These are phyloP conservation scores for Eucalyptus sideroxylon DNA, from an alignment of 345 rosid species.

Conservation along the genomic window DNA sequence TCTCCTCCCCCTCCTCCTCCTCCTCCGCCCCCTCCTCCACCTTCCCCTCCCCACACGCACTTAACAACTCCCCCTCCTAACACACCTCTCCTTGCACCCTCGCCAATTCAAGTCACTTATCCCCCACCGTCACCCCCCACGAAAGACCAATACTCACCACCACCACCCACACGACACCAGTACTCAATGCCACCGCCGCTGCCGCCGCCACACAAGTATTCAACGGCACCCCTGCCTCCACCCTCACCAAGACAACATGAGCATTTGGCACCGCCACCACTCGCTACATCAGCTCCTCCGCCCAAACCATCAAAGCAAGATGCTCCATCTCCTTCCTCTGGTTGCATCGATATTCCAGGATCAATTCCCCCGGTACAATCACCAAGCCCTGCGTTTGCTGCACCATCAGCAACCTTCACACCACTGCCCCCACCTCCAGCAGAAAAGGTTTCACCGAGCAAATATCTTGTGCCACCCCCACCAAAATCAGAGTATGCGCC, in stretches of 20 bases:
- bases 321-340: background rate
- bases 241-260: background rate
- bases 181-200: background rate
- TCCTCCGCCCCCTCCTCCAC: background rate
- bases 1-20: background rate
- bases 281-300: background rate
- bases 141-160: background rate
- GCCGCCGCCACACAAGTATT: background rate
- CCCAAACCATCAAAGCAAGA: conserved; percentile 2
- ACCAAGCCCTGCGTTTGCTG: background rate
- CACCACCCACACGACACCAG: background rate
- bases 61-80: background rate
- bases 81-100: background rate
- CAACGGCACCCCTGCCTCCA: conserved; percentile 1
- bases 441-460: background rate
- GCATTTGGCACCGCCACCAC: background rate
- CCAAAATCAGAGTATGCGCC: background rate
- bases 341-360: background rate
- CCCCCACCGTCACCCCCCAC: background rate
- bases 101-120: background rate
- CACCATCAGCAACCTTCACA: background rate
- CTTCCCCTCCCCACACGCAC: background rate
- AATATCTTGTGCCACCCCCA: background rate
- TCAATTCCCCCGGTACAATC: background rate
- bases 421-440: background rate